Conservation (phyloP, 208 protist species). For the Sergeia podlipaevii region DNA sequence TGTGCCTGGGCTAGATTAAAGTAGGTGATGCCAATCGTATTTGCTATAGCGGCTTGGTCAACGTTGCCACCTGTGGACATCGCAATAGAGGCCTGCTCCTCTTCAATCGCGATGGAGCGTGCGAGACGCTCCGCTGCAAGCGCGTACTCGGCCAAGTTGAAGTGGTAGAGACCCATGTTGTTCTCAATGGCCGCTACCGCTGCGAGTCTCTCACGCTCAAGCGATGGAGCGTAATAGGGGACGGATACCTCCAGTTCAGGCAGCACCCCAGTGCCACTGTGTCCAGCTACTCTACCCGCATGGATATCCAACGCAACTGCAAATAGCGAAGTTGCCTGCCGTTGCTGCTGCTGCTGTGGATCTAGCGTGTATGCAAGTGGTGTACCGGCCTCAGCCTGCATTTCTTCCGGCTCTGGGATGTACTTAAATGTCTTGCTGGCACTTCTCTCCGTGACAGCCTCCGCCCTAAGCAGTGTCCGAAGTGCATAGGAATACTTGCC, state of each 20-base stretch:
- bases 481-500: conserved; percentile 50
- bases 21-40: conserved; percentile 76
- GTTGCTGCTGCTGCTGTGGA: conserved; percentile 1
- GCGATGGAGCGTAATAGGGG: conserved; percentile 48
- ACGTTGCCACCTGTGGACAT: too few relatives aligned
- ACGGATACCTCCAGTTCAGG: conserved; percentile 26
- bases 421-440: conserved; percentile 45
- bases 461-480: conserved; percentile 35
- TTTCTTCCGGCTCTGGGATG: conserved; percentile 22
- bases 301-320: not conserved
- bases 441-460: conserved; percentile 28
- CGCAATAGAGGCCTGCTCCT: conserved; percentile 31
- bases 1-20: conserved; percentile 76
- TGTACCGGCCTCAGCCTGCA: not conserved
- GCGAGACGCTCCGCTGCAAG: conserved; percentile 42
- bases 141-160: conserved; percentile 67
- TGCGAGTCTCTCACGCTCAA: conserved; percentile 32
- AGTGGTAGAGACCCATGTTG: conserved; percentile 86
- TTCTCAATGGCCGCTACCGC: conserved; percentile 50
- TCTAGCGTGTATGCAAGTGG: too few relatives aligned
- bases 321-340: not conserved
- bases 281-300: not conserved
- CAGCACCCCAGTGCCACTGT: not conserved
- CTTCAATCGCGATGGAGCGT: conserved; percentile 49
- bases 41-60: too few relatives aligned